Base-by-base conservation (phyloP, 495 filamentous ascomycete species). In the Annulohypoxylon moriforme region DNA sequence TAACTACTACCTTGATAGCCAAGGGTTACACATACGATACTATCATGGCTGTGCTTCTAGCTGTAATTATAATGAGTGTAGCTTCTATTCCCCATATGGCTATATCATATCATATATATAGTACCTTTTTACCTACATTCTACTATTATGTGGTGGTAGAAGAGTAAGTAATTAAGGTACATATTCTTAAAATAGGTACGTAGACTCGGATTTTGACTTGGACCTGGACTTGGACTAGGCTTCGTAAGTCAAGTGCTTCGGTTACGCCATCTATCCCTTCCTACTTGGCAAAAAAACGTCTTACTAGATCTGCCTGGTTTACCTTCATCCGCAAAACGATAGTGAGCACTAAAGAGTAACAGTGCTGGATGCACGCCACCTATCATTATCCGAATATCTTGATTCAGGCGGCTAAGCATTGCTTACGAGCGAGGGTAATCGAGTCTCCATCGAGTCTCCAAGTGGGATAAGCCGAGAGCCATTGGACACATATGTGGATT, bases 1-100 rank as follows among this genome's bases (percentile, higher is more conserved):
- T 66, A 64, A 73, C 60, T 73, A 73, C 70, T 66, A 73, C 70
- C 70, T 73, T 69, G 49, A 46, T 52, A 42, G 25, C 44, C 59
- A 25, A 49, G 40, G 50, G 67, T 62, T 57, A 63, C 59, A 63
- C 67, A 52, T 52, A 34, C 14, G 14, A n/a, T 50, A 11, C 18
- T 62, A 49, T 63, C 58, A 33, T 61, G 25, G 53, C 29, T 59
- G 16, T 44, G 40, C 40, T 44, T 44, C n/a, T 18, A 16, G 16
- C 52, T 3, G 46, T 33, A 38, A 58, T 50, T 29, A 62, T n/a
- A 60, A 24, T 20, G 40, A 22, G 56, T 29, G 13, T 44, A 44
- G 36, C 34, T 42, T 42, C 47, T 31, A 34, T 55, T 55, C 27
- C 29, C 6, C 9, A 34, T 55, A 55, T 8, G 20, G 46, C n/a